These are phyloP conservation scores for Gloeopeniophorella convolvens DNA, from an alignment of 768 basidiomycete genomes.

Conservation along the genomic window DNA sequence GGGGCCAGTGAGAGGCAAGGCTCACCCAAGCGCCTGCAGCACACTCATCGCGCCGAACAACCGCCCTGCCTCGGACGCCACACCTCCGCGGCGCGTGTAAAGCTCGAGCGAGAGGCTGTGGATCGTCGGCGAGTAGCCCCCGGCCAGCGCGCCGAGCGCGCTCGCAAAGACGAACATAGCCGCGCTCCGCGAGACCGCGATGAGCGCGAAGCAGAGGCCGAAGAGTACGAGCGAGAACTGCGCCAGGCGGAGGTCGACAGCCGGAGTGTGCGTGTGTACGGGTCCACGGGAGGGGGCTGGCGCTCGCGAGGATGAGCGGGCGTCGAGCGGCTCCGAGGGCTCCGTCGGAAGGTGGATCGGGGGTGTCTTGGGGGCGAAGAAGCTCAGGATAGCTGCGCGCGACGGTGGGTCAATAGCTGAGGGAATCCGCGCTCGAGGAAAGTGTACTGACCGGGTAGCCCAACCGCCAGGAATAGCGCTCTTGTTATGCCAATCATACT, in stretches of 20 bases:
- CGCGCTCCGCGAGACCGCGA: conserved; percentile 40
- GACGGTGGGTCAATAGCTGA: background rate
- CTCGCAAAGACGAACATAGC: conserved; percentile 45
- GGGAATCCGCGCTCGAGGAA: background rate
- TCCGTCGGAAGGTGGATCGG: conserved; percentile 25
- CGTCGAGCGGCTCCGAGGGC: conserved; percentile 24
- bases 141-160: conserved; percentile 48
- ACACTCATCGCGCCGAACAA: conserved; percentile 81
- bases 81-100: conserved; percentile 45
- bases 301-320: background rate
- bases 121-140: conserved; percentile 57
- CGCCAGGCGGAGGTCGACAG: conserved; percentile 67
- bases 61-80: conserved; percentile 50
- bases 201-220: conserved; percentile 36
- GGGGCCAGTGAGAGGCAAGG: background rate
- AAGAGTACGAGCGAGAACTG: conserved; percentile 44
- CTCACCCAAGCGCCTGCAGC: conserved; percentile 58
- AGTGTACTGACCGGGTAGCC: conserved; percentile 5
- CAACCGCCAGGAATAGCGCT: conserved; percentile 7
- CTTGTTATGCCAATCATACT: background rate
- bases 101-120: conserved; percentile 69
- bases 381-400: conserved; percentile 46
- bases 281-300: conserved; percentile 6
- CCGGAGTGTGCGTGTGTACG: conserved; percentile 25
- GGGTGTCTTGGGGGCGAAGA: conserved; percentile 40